These are phyloP conservation scores for Pistacia vera DNA, from an alignment of 345 rosid species.

Conservation along the genomic window DNA sequence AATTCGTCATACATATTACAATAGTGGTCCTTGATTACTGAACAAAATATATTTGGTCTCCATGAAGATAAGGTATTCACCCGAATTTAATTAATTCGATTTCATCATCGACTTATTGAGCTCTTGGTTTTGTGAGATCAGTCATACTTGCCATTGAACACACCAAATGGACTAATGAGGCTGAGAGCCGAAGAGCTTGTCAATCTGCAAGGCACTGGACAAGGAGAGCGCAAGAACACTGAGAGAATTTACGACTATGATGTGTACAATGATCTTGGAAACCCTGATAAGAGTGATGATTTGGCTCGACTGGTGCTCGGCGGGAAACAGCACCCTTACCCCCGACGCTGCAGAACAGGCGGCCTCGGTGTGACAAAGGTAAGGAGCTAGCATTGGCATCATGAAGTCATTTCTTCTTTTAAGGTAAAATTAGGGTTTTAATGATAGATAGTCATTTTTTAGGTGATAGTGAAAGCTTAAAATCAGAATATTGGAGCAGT, in stretches of 20 bases:
- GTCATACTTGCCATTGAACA: constrained; percentile 41
- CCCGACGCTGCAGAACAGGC: constrained; percentile 68
- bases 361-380: constrained; percentile 33
- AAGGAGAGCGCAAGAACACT: constrained; percentile 33
- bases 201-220: constrained; percentile 38
- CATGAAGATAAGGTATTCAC: too few relatives aligned
- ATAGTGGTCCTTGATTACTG: too few relatives aligned
- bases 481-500: too few relatives aligned
- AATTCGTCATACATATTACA: too few relatives aligned
- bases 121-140: neutral
- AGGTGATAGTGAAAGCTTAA: too few relatives aligned
- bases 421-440: too few relatives aligned
- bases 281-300: constrained; percentile 28
- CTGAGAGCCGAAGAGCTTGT: constrained; percentile 35
- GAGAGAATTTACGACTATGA: constrained; percentile 51
- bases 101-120: too few relatives aligned
- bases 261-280: constrained; percentile 42
- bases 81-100: too few relatives aligned
- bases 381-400: neutral
- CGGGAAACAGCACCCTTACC: constrained; percentile 42
- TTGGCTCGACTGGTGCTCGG: constrained; percentile 32
- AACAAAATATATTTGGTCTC: too few relatives aligned
- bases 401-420: neutral
- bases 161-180: constrained; percentile 37
- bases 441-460: too few relatives aligned